A percentile compares a stretch with the other conserved stretches of the same genome.
These are phyloP conservation scores for Ilyonectria mors-panacis DNA, from an alignment of 2,329 filamentous ascomycete genomes.

Conservation along the genomic window DNA sequence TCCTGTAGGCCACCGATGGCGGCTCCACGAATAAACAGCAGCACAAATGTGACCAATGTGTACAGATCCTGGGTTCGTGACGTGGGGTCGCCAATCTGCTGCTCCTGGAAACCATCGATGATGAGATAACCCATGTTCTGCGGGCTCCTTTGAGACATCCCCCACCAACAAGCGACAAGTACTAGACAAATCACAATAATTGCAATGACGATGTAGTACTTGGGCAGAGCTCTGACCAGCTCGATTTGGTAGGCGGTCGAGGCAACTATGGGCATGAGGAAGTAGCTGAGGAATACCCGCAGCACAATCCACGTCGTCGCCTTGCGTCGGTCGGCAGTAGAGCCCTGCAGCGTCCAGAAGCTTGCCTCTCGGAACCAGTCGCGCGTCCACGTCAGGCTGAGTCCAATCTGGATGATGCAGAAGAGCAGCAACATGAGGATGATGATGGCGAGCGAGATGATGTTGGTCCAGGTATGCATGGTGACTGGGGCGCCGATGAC, in stretches of 20 bases:
- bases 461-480: slow-evolving; percentile 77
- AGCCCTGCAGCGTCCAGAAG: slow-evolving; percentile 30
- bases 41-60: slow-evolving; percentile 44
- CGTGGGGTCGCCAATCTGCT: slow-evolving; percentile 63
- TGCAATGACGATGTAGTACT: slow-evolving; percentile 54
- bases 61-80: slow-evolving; percentile 64
- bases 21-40: slow-evolving; percentile 35
- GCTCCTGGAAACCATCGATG: slow-evolving; percentile 73
- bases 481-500: slow-evolving; percentile 75
- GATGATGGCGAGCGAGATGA: slow-evolving; percentile 74
- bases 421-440: slow-evolving; percentile 71
- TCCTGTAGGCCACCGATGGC: slow-evolving; percentile 35
- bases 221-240: slow-evolving; percentile 31
- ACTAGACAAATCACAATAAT: slow-evolving; percentile 40
- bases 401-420: slow-evolving; percentile 65
- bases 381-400: slow-evolving; percentile 55
- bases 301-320: slow-evolving; percentile 42
- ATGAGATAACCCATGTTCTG: slow-evolving; percentile 40
- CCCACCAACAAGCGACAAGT: slow-evolving; percentile 49
- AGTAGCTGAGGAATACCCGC: slow-evolving; percentile 78
- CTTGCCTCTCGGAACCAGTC: slow-evolving; percentile 29
- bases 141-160: slow-evolving; percentile 42
- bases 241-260: slow-evolving; percentile 80
- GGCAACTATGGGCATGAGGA: slow-evolving; percentile 79
- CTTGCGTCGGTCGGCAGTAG: slow-evolving; percentile 54